Conservation (phyloP, 1,139 yeast species). For the Blastobotrys apis region DNA sequence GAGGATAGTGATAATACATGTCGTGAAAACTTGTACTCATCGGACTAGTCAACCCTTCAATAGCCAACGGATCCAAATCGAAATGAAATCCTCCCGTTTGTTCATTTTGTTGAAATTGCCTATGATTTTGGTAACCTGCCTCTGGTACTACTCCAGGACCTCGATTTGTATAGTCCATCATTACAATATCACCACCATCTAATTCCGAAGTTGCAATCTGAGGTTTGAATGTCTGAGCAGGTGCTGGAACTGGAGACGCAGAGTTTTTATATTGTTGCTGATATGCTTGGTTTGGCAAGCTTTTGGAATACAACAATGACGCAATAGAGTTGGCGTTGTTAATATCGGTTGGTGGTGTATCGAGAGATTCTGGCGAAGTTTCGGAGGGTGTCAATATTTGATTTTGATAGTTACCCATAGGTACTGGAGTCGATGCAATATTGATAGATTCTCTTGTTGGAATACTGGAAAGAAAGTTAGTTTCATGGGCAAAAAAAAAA, state of each 20-base stretch:
- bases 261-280: not conserved
- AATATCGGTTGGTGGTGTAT: constrained; percentile 8
- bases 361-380: constrained; percentile 14
- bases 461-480: too few relatives aligned
- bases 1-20: too few relatives aligned
- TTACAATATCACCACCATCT: constrained; percentile 13
- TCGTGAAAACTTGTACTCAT: constrained; percentile 15
- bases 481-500: too few relatives aligned
- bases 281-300: not conserved
- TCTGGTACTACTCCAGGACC: not conserved
- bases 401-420: too few relatives aligned
- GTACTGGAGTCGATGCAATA: too few relatives aligned
- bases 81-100: constrained; percentile 27
- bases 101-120: not conserved
- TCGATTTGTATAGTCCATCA: constrained; percentile 8
- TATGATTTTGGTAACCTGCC: not conserved
- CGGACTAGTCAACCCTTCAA: constrained; percentile 29
- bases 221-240: constrained; percentile 10
- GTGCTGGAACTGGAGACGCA: constrained; percentile 1
- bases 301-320: not conserved
- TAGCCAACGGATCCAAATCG: constrained; percentile 31
- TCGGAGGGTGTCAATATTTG: constrained; percentile 14
- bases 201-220: constrained; percentile 7
- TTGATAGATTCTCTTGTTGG: too few relatives aligned
- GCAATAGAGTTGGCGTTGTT: not conserved